phyloP scores from a whole-genome alignment of 768 basidiomycete genomes.

The Dentipellis fragilis region DNA sequence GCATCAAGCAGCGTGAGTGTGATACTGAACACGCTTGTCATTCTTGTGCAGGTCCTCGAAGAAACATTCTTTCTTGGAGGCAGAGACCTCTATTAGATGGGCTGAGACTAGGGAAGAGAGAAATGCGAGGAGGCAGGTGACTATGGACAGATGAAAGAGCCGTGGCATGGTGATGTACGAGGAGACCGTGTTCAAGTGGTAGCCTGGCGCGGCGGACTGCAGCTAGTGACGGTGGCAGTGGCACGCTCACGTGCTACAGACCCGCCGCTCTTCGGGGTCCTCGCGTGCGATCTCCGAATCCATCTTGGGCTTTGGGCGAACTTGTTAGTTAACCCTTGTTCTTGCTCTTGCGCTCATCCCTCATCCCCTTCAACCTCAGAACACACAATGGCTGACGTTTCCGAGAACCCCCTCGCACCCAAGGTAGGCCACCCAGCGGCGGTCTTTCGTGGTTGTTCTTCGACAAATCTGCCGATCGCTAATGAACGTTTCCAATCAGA shows the following conservation, averaged over 20 bases:
- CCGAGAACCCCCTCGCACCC: constrained; percentile 52
- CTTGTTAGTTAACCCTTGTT: too few species aligned
- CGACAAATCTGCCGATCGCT: not conserved
- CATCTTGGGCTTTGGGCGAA: not conserved
- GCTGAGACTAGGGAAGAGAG: constrained; percentile 31
- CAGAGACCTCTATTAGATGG: constrained; percentile 65
- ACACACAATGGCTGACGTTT: constrained; percentile 6
- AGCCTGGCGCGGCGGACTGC: not conserved
- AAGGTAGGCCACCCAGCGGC: constrained; percentile 39
- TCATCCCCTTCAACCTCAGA: not conserved
- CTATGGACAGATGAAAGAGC: constrained; percentile 15
- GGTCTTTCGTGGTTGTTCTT: not conserved
- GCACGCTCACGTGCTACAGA: not conserved
- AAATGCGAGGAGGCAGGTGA: constrained; percentile 1
- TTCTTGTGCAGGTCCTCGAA: constrained; percentile 89
- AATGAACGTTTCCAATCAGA: not conserved
- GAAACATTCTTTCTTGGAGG: constrained; percentile 87
- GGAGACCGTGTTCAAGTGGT: not conserved
- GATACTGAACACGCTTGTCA: constrained; percentile 55
- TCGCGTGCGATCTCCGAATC: not conserved
- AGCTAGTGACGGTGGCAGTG: not conserved
- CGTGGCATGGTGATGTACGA: not conserved
- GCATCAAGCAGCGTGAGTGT: not conserved
- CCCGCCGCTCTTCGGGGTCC: constrained; percentile 7
- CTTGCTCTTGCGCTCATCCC: too few species aligned